phyloP scores from a whole-genome alignment of 176 grass and related monocot genomes.

The Coix lacrymajobi region DNA sequence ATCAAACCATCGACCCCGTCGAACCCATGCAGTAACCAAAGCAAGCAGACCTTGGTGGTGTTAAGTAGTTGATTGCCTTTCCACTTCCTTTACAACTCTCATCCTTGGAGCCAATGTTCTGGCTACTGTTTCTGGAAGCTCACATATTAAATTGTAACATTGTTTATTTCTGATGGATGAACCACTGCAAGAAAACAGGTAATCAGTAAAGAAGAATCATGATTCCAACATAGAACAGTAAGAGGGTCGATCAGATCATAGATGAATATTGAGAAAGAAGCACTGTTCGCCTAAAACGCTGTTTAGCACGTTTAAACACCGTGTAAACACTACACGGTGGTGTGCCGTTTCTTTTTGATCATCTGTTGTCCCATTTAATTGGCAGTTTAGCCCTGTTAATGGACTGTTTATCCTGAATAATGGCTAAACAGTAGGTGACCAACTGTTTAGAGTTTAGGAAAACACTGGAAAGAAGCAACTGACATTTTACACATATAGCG shows the following conservation, averaged over 20 bases:
- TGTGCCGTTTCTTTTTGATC: no score
- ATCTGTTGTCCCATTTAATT: no score
- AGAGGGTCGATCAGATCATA: not conserved
- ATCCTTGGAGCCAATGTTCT: constrained; percentile 96
- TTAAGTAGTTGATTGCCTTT: constrained; percentile 95
- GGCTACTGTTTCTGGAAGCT: constrained; percentile 98
- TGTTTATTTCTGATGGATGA: constrained; percentile 95
- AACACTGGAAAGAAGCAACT: not conserved
- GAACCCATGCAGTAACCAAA: constrained; percentile 95
- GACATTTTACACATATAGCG: not conserved
- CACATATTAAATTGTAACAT: constrained; percentile 99
- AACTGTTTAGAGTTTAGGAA: no score
- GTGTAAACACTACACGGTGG: no score
- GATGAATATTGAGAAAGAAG: not conserved
- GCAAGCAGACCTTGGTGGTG: constrained; percentile 94
- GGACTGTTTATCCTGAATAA: no score
- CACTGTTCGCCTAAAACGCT: no score
- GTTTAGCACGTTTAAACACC: no score
- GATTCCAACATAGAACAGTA: not conserved
- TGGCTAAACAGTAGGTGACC: no score
- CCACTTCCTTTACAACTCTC: constrained; percentile 94
- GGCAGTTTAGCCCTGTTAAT: no score
- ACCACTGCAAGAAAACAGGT: constrained; percentile 57
- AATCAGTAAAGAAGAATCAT: not conserved
- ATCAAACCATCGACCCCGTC: constrained; percentile 94